phyloP scores from a whole-genome alignment of 495 filamentous ascomycete genomes.

The Penicillium angulare region DNA sequence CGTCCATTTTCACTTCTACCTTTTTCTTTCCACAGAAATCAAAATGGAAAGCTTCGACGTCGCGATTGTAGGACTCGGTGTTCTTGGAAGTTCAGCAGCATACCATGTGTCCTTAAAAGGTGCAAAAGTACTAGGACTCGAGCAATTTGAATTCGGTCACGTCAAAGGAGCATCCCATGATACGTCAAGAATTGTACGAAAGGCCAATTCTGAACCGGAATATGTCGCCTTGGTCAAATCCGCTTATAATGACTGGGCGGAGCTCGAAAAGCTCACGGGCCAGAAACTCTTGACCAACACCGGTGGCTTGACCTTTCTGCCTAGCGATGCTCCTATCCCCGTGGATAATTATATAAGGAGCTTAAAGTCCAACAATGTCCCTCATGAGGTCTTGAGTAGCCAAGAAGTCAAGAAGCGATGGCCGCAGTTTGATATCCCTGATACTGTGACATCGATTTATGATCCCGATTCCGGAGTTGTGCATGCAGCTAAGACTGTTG shows the following conservation, averaged over 20 bases:
- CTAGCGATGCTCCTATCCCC: constrained; percentile 13
- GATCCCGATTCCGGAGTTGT: constrained; percentile 26
- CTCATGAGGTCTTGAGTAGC: constrained; percentile 21
- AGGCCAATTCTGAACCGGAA: constrained; percentile 13
- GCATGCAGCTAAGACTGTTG: constrained; percentile 23
- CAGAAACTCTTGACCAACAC: constrained; percentile 16
- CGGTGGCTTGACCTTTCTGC: constrained; percentile 19
- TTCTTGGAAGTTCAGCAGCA: constrained; percentile 17
- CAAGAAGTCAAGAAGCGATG: constrained; percentile 25
- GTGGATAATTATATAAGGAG: constrained; percentile 12
- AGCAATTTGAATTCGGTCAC: constrained; percentile 22
- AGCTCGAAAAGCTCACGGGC: constrained; percentile 10
- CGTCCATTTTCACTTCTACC: too few relatives aligned
- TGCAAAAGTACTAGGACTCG: constrained; percentile 18
- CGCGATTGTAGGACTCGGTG: constrained; percentile 18
- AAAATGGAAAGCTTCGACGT: constrained; percentile 16
- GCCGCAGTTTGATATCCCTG: constrained; percentile 28
- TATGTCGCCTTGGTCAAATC: constrained; percentile 15
- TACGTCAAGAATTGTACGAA: constrained; percentile 21
- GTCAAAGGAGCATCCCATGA: constrained; percentile 19
- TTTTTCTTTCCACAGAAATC: too few relatives aligned
- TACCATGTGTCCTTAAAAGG: constrained; percentile 20
- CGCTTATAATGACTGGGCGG: constrained; percentile 21
- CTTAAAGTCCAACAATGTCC: constrained; percentile 17
- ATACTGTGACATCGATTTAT: constrained; percentile 22